These are phyloP conservation scores for Sporothrix brunneoviolacea DNA, from an alignment of 2,329 filamentous ascomycete species.

Conservation along the genomic window DNA sequence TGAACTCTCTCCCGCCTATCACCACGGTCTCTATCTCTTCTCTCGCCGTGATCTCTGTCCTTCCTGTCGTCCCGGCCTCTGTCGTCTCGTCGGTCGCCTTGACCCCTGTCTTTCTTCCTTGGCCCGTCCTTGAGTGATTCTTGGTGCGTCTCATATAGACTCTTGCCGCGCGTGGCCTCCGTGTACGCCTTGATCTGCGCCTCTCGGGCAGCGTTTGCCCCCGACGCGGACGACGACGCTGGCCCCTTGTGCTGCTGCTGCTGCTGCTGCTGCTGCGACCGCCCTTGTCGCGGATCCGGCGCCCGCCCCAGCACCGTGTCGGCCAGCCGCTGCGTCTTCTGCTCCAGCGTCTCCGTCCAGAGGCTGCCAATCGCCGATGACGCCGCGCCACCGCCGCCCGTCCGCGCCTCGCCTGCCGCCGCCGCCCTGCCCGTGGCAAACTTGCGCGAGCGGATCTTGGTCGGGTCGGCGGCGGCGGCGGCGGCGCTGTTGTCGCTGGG, in stretches of 20 bases:
- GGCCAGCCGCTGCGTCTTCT: conserved; percentile 74
- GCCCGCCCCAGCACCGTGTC: conserved; percentile 74
- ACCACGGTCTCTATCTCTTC: background rate
- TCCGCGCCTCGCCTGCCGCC: conserved; percentile 20
- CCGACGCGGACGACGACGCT: conserved; percentile 25
- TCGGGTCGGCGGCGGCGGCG: conserved; percentile 66
- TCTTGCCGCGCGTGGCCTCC: conserved; percentile 49
- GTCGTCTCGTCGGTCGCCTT: background rate
- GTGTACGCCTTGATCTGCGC: conserved; percentile 42
- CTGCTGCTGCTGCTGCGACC: conserved; percentile 29
- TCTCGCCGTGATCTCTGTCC: background rate
- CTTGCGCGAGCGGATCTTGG: conserved; percentile 72
- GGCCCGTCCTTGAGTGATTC: conserved; percentile 26
- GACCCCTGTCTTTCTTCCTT: conserved; percentile 11
- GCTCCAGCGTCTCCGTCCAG: conserved; percentile 88
- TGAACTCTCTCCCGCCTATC: background rate
- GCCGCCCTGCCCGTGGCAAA: conserved; percentile 63
- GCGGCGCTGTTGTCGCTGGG: conserved; percentile 47
- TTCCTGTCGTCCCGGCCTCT: background rate
- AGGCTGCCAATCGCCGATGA: conserved; percentile 53
- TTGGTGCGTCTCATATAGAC: conserved; percentile 54
- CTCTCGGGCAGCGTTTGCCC: conserved; percentile 52
- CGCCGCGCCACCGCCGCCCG: conserved; percentile 25
- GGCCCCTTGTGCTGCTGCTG: background rate
- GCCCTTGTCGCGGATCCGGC: conserved; percentile 39